Base-by-base conservation (phyloP, 2,329 filamentous ascomycete species). In the Raffaelea arxii region DNA sequence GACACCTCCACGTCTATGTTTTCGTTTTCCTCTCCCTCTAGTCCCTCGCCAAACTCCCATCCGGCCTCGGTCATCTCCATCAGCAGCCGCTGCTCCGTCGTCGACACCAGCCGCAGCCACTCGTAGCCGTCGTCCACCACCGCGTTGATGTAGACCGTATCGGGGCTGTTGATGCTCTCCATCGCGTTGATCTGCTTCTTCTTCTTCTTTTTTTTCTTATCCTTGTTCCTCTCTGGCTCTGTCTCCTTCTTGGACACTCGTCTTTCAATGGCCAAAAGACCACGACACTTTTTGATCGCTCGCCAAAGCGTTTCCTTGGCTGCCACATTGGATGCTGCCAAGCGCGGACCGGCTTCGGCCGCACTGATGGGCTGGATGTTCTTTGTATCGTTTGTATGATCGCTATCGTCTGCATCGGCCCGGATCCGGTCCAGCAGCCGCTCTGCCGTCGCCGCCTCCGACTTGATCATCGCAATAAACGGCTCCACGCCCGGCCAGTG, bases 61-160 rank as follows among this genome's bases (percentile, higher is more conserved):
- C 60, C 60, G 21, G 54, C 57, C n/a, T 57, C 56, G n/a, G 58
- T 55, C 47, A 65, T 55, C 47, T 63, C 57, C 25, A 58, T 51
- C 25, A 59, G 46, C n/a, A 65, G 50, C 14, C 56, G 56, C 24
- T 49, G 50, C 27, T 59, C 54, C 0, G 58, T 56, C n/a, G 57
- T 59, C 39, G 54, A 58, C 21, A 64, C 37, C 41, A 64, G 58
- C 24, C 62, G 62, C 25, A 65, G 49, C 62, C 62, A 65, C 19
- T 56, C 55, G 2, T 55, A 55, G 4, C 62, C 62, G 25, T 57
- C 55, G 32, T 64, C 59, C 3, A 62, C 58, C 3, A 63, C 57
- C 2, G 61, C 62, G 35, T 64, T 59, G 9, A 63, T 54, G 27
- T 53, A 53, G 1, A 60, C 53, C 9, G 48, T 42, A 6, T 52